Percentiles rank a stretch among this genome's conserved stretches.
phyloP scores from a whole-genome alignment of 192 early-diverging fungal species.

The Coemansia reversa region DNA sequence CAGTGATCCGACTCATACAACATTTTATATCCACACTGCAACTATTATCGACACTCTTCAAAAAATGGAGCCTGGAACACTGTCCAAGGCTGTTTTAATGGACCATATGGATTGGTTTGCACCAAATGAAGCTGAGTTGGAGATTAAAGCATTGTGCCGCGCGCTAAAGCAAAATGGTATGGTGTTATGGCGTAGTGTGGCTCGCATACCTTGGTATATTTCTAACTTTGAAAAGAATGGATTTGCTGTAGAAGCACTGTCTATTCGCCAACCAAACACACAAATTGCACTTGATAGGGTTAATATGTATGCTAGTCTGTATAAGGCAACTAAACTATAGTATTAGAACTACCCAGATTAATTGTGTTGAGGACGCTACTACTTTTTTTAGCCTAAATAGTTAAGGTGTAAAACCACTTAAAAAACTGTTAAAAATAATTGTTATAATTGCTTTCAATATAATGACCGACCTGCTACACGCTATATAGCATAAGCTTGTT shows the following conservation, averaged over 20 bases:
- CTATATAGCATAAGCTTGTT: no score
- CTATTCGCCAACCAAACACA: conserved; percentile 65
- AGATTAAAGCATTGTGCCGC: conserved; percentile 65
- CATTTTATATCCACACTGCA: conserved; percentile 78
- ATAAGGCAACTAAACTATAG: conserved; percentile 56
- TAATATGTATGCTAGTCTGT: conserved; percentile 82
- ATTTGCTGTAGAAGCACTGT: conserved; percentile 65
- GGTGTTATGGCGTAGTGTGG: conserved; percentile 81
- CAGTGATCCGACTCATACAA: conserved; percentile 16
- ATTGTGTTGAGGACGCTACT: background rate
- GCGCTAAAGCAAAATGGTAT: conserved; percentile 62
- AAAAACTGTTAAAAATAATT: no score
- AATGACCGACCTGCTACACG: no score
- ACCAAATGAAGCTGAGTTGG: conserved; percentile 64
- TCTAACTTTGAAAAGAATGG: conserved; percentile 67
- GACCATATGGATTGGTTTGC: conserved; percentile 90
- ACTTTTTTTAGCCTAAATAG: no score
- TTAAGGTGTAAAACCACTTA: no score
- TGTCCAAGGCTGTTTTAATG: conserved; percentile 78
- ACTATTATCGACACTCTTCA: conserved; percentile 70
- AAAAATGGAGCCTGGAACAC: conserved; percentile 61
- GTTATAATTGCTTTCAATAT: no score
- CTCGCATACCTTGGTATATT: conserved; percentile 81
- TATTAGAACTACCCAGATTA: conserved; percentile 1
- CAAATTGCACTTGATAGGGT: conserved; percentile 71